Conservation (phyloP, 768 basidiomycete genomes). For the Pilatotrama ljubarskyi region DNA sequence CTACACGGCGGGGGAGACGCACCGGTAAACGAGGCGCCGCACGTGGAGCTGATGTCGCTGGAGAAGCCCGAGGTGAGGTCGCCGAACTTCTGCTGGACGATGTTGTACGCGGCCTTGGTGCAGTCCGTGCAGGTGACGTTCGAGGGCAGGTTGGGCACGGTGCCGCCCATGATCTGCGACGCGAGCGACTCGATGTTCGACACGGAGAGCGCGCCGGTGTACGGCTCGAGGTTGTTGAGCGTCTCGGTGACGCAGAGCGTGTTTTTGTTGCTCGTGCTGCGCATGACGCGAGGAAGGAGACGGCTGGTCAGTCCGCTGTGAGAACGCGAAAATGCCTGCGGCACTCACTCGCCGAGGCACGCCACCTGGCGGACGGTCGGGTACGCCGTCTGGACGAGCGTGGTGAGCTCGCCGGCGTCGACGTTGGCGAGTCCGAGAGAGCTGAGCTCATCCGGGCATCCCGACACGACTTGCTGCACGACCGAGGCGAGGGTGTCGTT, state of each 20-base stretch:
- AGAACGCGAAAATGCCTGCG: background rate
- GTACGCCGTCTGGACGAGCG: conserved; percentile 53
- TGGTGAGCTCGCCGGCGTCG: conserved; percentile 21
- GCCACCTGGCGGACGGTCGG: conserved; percentile 54
- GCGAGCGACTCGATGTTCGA: conserved; percentile 22
- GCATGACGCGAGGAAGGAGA: background rate
- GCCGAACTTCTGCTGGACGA: conserved; percentile 27
- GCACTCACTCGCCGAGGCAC: conserved; percentile 67
- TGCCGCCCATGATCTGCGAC: conserved; percentile 14
- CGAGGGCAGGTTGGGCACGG: conserved; percentile 23
- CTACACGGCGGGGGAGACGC: conserved; percentile 11
- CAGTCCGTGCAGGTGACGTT: conserved; percentile 36
- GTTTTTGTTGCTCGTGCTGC: conserved; percentile 38
- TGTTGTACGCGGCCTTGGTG: conserved; percentile 34
- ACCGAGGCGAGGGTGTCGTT: conserved; percentile 59
- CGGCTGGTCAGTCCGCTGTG: background rate
- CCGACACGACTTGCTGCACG: conserved; percentile 51
- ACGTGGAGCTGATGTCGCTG: conserved; percentile 22
- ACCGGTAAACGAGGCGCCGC: conserved; percentile 36
- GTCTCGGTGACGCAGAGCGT: conserved; percentile 58
- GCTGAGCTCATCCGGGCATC: conserved; percentile 46
- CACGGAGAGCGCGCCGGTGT: conserved; percentile 30
- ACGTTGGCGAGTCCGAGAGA: conserved; percentile 22
- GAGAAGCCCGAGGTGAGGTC: conserved; percentile 20
- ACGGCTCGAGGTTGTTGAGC: conserved; percentile 51